Conservation (phyloP, 192 early-diverging fungal genomes). For the Pilaira anomala region DNA sequence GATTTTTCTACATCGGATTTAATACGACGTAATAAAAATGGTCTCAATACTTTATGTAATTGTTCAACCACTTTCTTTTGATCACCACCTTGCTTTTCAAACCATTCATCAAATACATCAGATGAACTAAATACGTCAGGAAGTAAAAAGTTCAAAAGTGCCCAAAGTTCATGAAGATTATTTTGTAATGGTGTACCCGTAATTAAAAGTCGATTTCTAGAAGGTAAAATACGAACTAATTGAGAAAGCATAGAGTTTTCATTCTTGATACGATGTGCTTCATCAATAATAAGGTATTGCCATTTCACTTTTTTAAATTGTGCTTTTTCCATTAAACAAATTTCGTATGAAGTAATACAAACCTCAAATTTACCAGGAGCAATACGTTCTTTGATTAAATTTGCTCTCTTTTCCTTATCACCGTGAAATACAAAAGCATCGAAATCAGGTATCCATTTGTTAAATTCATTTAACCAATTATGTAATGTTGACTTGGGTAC, state of each 20-base stretch:
- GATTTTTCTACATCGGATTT: constrained; percentile 97
- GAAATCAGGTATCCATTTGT: constrained; percentile 87
- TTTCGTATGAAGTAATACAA: constrained; percentile 96
- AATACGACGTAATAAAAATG: constrained; percentile 87
- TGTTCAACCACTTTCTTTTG: constrained; percentile 63
- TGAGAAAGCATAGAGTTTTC: constrained; percentile 95
- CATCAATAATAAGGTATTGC: constrained; percentile 93
- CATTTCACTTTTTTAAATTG: constrained; percentile 81
- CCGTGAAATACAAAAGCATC: constrained; percentile 90
- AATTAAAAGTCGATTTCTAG: constrained; percentile 84
- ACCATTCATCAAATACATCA: constrained; percentile 96
- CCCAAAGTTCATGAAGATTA: constrained; percentile 99
- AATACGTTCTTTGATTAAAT: constrained; percentile 55
- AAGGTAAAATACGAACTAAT: constrained; percentile 88
- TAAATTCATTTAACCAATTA: constrained; percentile 94
- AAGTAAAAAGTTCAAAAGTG: constrained; percentile 93
- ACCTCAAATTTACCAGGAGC: constrained; percentile 75
- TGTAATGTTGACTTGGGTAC: constrained; percentile 96
- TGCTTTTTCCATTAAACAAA: constrained; percentile 88
- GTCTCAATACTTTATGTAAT: constrained; percentile 63
- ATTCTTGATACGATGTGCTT: constrained; percentile 98
- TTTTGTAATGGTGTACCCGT: constrained; percentile 98
- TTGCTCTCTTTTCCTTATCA: constrained; percentile 76
- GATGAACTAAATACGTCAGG: constrained; percentile 95
- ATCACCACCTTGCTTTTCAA: constrained; percentile 71